Evolutionary conservation across 2,329 filamentous ascomycete species (phyloP).

Genomic region (Cladosporium sp.): DNA sequence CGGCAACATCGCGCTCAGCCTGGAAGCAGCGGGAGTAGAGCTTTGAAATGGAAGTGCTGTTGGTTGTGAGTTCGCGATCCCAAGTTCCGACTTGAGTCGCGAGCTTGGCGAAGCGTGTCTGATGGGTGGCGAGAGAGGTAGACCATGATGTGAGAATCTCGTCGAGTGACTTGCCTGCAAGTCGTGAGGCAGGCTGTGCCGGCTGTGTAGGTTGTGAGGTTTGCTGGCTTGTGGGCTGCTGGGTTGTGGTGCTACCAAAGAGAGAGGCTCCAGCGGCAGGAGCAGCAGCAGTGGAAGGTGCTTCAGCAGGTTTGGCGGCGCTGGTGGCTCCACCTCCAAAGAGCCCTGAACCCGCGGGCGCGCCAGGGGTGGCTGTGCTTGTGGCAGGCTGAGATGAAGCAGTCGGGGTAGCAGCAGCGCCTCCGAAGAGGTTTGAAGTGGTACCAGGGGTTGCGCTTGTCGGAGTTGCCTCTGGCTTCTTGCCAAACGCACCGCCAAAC

Average conservation of each 20-base stretch:
- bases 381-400: slow-evolving; percentile 14
- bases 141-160: slow-evolving; percentile 98
- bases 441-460: slow-evolving; percentile 27
- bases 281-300: slow-evolving; percentile 16
- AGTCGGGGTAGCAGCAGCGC: slow-evolving; percentile 6
- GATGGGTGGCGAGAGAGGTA: slow-evolving; percentile 90
- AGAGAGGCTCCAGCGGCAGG: slow-evolving; percentile 14
- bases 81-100: slow-evolving; percentile 83
- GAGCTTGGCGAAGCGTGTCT: slow-evolving; percentile 92
- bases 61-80: slow-evolving; percentile 91
- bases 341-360: slow-evolving; percentile 17
- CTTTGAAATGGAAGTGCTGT: slow-evolving; percentile 91
- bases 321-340: slow-evolving; percentile 19
- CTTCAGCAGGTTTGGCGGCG: slow-evolving; percentile 16
- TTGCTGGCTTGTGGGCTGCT: slow-evolving; percentile 14
- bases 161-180: slow-evolving; percentile 99
- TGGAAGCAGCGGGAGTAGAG: slow-evolving; percentile 90
- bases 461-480: slow-evolving; percentile 25
- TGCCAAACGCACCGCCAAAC: slow-evolving; percentile 18
- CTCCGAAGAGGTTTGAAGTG: slow-evolving; percentile 16
- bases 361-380: slow-evolving; percentile 19
- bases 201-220: slow-evolving; percentile 3
- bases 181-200: slow-evolving; percentile 69
- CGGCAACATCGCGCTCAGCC: slow-evolving; percentile 86
- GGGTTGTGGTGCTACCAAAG: slow-evolving; percentile 15